Conservation (phyloP, 2,329 filamentous ascomycete genomes). For the Fusarium caatingaense region DNA sequence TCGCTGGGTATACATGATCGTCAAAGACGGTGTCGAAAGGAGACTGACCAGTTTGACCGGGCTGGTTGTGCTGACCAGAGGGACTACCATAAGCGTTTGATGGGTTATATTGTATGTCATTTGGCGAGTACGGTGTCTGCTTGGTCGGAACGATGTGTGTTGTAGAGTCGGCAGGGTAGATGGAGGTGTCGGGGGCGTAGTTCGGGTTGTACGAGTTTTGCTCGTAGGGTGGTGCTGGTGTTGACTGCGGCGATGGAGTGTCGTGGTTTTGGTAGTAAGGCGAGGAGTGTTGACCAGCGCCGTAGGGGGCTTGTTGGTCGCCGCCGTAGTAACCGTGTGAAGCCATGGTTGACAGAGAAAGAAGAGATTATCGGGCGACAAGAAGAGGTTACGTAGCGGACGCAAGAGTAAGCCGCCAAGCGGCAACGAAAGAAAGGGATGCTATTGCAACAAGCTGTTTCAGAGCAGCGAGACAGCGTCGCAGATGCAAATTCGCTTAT, state of each 20-base stretch:
- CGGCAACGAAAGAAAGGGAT: conserved; percentile 40
- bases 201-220: conserved; percentile 47
- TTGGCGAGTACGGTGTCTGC: conserved; percentile 39
- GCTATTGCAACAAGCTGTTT: conserved; percentile 26
- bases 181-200: conserved; percentile 39
- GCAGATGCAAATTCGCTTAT: conserved; percentile 16
- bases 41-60: conserved; percentile 55
- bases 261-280: conserved; percentile 56
- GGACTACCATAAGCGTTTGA: conserved; percentile 42
- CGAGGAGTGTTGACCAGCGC: conserved; percentile 53
- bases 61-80: conserved; percentile 47
- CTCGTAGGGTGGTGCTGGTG: conserved; percentile 55
- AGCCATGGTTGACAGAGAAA: conserved; percentile 59
- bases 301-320: conserved; percentile 53
- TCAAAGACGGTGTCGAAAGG: conserved; percentile 76
- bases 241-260: conserved; percentile 56
- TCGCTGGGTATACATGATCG: conserved; percentile 72
- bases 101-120: conserved; percentile 37
- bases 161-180: conserved; percentile 35
- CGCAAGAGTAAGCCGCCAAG: conserved; percentile 29
- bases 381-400: conserved; percentile 18
- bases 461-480: conserved; percentile 19
- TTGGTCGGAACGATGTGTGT: conserved; percentile 33
- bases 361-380: conserved; percentile 15
- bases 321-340: conserved; percentile 70